phyloP scores from a whole-genome alignment of 1,139 yeast species.

The Pichia sp. region DNA sequence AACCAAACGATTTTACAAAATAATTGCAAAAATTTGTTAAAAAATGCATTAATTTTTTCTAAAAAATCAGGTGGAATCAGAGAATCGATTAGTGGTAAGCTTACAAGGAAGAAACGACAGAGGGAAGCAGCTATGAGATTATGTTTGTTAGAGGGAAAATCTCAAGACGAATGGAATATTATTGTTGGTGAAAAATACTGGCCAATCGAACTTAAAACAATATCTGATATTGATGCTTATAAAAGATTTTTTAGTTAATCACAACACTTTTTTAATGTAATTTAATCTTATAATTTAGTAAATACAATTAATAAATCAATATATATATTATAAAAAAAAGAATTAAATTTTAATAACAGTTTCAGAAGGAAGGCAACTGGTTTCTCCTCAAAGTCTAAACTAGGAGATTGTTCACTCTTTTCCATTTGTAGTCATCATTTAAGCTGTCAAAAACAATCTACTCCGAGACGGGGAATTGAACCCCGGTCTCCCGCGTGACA shows the following conservation, averaged over 20 bases:
- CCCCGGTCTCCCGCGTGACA: slow-evolving; percentile 26
- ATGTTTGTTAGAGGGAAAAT: slow-evolving; percentile 40
- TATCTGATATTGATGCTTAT: slow-evolving; percentile 22
- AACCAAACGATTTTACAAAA: slow-evolving; percentile 31
- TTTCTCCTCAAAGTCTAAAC: slow-evolving; percentile 21
- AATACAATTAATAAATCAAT: not conserved
- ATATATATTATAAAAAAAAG: not conserved
- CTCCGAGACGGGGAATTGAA: slow-evolving; percentile 25
- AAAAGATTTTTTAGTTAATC: slow-evolving; percentile 2
- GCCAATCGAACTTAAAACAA: slow-evolving; percentile 22
- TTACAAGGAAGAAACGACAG: slow-evolving; percentile 37
- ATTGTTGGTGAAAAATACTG: slow-evolving; percentile 25
- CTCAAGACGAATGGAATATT: slow-evolving; percentile 34
- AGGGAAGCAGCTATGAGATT: slow-evolving; percentile 42
- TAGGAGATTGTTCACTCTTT: slow-evolving; percentile 29
- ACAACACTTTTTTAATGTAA: not conserved
- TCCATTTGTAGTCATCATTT: slow-evolving; percentile 21
- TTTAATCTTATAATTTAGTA: too few species aligned
- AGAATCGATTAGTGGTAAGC: slow-evolving; percentile 41
- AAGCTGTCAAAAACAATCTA: slow-evolving; percentile 9
- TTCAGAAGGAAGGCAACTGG: slow-evolving; percentile 17
- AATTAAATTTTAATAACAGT: slow-evolving; percentile 2
- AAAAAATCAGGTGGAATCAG: slow-evolving; percentile 46
- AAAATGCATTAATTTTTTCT: slow-evolving; percentile 43
- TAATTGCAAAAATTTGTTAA: slow-evolving; percentile 39